phyloP scores from a whole-genome alignment of 345 rosid species.

The Raphanus sativus region DNA sequence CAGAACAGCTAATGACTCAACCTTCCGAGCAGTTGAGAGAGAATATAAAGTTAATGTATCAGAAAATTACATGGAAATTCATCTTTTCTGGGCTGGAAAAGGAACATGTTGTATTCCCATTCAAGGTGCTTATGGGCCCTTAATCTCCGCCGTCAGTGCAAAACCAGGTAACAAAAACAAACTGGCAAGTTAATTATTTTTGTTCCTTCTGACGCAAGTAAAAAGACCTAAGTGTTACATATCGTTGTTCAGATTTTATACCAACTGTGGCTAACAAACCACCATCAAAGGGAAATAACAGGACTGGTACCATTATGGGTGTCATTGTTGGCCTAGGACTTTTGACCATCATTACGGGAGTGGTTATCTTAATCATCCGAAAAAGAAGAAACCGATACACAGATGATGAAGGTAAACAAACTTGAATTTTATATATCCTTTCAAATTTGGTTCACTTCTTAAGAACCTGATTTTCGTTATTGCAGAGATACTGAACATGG shows the following conservation, averaged over 20 bases:
- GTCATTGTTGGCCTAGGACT: conserved; percentile 32
- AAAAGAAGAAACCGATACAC: conserved; percentile 35
- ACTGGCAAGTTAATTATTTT: background rate
- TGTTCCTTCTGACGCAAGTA: background rate
- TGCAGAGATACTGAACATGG: conserved; percentile 49
- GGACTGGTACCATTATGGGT: conserved; percentile 36
- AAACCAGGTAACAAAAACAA: conserved; percentile 47
- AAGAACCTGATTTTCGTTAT: background rate
- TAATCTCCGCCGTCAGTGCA: conserved; percentile 57
- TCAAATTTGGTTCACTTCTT: background rate
- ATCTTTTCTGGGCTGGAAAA: conserved; percentile 45
- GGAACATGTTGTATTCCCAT: conserved; percentile 42
- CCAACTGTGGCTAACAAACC: conserved; percentile 59
- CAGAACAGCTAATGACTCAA: conserved; percentile 41
- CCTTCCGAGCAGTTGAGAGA: conserved; percentile 31
- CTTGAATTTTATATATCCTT: background rate
- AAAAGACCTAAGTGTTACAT: background rate
- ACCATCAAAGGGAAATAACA: conserved; percentile 34
- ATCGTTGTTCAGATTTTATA: conserved; percentile 49
- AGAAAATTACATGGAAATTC: conserved; percentile 36
- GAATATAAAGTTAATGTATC: conserved; percentile 32
- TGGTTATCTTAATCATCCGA: conserved; percentile 37
- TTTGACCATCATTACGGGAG: conserved; percentile 32
- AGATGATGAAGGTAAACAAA: conserved; percentile 62
- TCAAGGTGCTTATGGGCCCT: conserved; percentile 42